Conservation (phyloP, 495 filamentous ascomycete genomes). For the Bombardia bombarda region DNA sequence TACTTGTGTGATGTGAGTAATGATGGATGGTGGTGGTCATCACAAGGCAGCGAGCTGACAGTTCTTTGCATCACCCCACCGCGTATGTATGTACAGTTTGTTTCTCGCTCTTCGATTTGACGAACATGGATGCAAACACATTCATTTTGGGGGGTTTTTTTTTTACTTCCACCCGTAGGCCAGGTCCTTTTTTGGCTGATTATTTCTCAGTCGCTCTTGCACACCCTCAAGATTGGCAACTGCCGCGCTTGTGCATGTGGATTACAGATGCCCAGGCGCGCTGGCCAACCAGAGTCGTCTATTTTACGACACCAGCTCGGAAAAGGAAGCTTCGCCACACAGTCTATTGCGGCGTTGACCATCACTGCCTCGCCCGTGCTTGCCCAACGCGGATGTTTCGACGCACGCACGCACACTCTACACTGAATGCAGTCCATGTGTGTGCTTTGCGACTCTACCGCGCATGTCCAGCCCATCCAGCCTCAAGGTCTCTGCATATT, state of each 20-base stretch:
- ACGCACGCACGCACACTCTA: too few species aligned
- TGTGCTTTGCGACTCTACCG: too few species aligned
- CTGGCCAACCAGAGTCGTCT: constrained; percentile 12
- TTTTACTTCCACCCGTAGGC: not conserved
- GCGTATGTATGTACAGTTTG: not conserved
- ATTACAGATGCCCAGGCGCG: not conserved
- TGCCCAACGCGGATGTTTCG: too few species aligned
- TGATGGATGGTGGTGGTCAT: not conserved
- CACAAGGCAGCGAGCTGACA: not conserved
- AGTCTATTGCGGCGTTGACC: not conserved
- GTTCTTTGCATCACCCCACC: not conserved
- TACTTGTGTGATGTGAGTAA: not conserved
- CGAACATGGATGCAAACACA: not conserved
- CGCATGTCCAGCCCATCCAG: too few species aligned
- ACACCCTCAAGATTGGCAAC: constrained; percentile 13
- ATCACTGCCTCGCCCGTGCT: not conserved
- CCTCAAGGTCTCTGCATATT: too few species aligned
- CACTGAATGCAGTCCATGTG: too few species aligned
- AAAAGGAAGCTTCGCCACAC: constrained; percentile 17
- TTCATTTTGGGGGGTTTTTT: not conserved
- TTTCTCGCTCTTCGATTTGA: not conserved
- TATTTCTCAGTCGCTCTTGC: too few species aligned
- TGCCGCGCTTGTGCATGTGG: constrained; percentile 14
- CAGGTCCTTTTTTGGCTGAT: not conserved
- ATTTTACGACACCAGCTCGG: not conserved